These are phyloP conservation scores for Candida nitratophila DNA, from an alignment of 805 yeast genomes.

Conservation along the genomic window DNA sequence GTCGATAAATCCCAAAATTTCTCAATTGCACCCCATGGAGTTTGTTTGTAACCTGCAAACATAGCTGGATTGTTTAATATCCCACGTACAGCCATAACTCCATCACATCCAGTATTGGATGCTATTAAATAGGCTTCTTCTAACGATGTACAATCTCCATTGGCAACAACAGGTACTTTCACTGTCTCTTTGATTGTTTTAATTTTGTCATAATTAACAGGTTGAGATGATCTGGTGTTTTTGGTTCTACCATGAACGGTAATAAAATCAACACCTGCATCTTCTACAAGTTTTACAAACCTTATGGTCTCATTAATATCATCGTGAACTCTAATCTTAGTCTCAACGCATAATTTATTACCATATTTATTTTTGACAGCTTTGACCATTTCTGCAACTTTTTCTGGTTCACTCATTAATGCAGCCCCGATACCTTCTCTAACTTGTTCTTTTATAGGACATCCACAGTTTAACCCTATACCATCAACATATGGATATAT, in stretches of 20 bases:
- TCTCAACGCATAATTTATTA: conserved; percentile 68
- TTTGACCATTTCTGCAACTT: conserved; percentile 75
- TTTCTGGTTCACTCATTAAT: conserved; percentile 73
- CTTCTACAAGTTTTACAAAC: conserved; percentile 69
- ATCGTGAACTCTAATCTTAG: conserved; percentile 83
- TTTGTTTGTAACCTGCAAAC: conserved; percentile 61
- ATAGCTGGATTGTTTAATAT: conserved; percentile 79
- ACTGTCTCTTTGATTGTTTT: conserved; percentile 50
- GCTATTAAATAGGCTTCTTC: conserved; percentile 61
- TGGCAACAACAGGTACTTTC: conserved; percentile 82
- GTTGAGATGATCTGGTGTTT: conserved; percentile 75
- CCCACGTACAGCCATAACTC: conserved; percentile 95
- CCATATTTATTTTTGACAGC: conserved; percentile 78
- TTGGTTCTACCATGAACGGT: conserved; percentile 92
- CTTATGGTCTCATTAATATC: conserved; percentile 65
- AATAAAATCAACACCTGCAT: conserved; percentile 87
- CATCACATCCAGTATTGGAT: conserved; percentile 69
- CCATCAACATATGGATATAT: conserved; percentile 90
- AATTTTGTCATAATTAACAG: conserved; percentile 81
- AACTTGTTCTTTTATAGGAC: conserved; percentile 93
- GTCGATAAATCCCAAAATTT: conserved; percentile 71
- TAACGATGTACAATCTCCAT: conserved; percentile 83
- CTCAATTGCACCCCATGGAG: conserved; percentile 93
- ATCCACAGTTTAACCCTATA: conserved; percentile 92
- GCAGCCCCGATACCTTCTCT: conserved; percentile 98